Percentiles rank a stretch among this genome's conserved stretches.
These are phyloP conservation scores for Phytophthora melonis DNA, from an alignment of 352 stramenopile genomes.

Conservation along the genomic window DNA sequence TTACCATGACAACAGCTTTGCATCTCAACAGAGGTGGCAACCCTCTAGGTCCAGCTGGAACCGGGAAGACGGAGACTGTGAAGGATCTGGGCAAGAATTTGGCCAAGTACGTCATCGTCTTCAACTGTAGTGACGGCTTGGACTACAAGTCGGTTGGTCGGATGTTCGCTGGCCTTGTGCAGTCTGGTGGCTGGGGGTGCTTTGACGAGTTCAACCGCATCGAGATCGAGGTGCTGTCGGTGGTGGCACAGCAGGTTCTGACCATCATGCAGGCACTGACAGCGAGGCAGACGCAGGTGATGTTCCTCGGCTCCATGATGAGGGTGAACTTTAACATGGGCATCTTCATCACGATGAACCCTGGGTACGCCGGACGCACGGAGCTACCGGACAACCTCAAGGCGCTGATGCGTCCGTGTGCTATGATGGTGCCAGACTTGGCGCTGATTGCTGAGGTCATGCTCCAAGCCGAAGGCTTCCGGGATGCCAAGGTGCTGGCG, in stretches of 20 bases:
- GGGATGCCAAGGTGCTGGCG: constrained; percentile 79
- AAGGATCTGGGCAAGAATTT: constrained; percentile 95
- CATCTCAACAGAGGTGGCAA: constrained; percentile 93
- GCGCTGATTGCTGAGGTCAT: constrained; percentile 89
- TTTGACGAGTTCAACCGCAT: constrained; percentile 98
- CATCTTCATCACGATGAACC: constrained; percentile 95
- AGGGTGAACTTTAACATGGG: constrained; percentile 90
- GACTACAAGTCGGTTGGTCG: constrained; percentile 95
- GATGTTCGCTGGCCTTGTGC: constrained; percentile 94
- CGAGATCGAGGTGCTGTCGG: constrained; percentile 95
- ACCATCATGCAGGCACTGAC: constrained; percentile 92
- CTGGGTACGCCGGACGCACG: constrained; percentile 91
- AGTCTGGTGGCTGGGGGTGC: constrained; percentile 94
- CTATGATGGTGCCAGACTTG: constrained; percentile 91
- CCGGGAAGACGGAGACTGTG: constrained; percentile 95
- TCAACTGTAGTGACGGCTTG: constrained; percentile 95
- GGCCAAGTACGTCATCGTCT: constrained; percentile 95
- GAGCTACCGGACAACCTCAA: constrained; percentile 92
- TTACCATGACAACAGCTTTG: constrained; percentile 94
- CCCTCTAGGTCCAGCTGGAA: constrained; percentile 91
- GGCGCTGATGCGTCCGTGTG: constrained; percentile 85
- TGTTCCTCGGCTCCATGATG: constrained; percentile 90
- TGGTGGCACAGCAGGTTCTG: constrained; percentile 93
- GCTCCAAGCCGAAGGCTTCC: constrained; percentile 88
- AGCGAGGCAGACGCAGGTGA: constrained; percentile 73